Evolutionary conservation across 2,329 filamentous ascomycete genomes (phyloP), one percentile per base, ranked within the genome.

Genomic region (Clarireedia hainanense): DNA sequence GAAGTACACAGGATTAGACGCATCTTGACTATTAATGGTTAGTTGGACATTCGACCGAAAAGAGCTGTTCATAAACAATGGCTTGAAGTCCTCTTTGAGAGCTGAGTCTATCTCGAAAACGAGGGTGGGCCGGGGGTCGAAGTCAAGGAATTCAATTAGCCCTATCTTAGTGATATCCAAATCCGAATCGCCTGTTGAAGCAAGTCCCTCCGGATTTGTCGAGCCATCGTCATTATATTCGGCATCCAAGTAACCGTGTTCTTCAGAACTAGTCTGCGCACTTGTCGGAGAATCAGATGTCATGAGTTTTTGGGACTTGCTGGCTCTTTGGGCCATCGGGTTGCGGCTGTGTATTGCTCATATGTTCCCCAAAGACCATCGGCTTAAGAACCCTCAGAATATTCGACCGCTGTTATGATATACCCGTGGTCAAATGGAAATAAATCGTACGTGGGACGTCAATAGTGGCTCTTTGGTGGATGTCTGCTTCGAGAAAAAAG

Each of bases 91-190:
- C 47, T 86, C 71, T 26, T 45, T 40, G 6, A 52, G 17, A 20
- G n/a, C 36, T 34, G 39, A 42, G 4, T 55, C 23, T 42, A 55
- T 9, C 62, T 91, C 86, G 34, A 91, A 74, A 42, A 91, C 76
- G 63, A 91, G 88, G 0, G 85, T 88, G 2, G 87, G 88, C 48
- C 88, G 76, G 52, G 84, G 80, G 67, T 91, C 88, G 59, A 86
- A 79, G 64, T 91, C 86, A 30, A 91, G 71, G 47, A 91, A 72
- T 67, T 91, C 88, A 10, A 45, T 47, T 1, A 53, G 42, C 15
- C 51, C 51, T 53, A 53, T 53, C 26, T 42, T 42, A 20, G 39
- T 42, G 39, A 34, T 30, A 47, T 48, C n/a, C 27, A 53, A 24
- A 5, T 40, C 30, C 26, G 26, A 42, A 40, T 48, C 24, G 47